phyloP scores from a whole-genome alignment of 192 early-diverging fungal species.

The Bifiguratus adelaidae region DNA sequence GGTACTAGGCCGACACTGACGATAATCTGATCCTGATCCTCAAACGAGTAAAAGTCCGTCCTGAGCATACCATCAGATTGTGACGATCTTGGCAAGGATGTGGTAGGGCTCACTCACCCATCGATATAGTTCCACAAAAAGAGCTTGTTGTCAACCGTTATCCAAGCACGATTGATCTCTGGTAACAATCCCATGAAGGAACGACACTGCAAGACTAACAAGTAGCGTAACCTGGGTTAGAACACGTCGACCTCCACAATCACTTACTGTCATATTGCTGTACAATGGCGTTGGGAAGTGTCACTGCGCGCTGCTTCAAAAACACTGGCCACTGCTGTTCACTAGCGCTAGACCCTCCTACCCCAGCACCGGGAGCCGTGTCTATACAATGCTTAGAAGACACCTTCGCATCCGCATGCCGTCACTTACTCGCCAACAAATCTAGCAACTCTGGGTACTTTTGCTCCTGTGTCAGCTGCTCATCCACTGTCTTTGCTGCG shows the following conservation, averaged over 20 bases:
- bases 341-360: too few species aligned
- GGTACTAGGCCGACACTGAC: constrained; percentile 71
- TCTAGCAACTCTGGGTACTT: constrained; percentile 24
- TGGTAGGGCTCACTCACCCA: constrained; percentile 25
- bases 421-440: constrained; percentile 15
- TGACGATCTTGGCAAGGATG: not conserved
- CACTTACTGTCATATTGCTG: constrained; percentile 60
- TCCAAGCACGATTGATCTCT: constrained; percentile 85
- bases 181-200: constrained; percentile 87
- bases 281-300: constrained; percentile 67
- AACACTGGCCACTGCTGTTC: constrained; percentile 42
- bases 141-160: constrained; percentile 79
- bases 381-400: constrained; percentile 19
- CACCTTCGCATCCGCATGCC: not conserved
- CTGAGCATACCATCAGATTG: constrained; percentile 11
- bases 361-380: constrained; percentile 35
- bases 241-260: constrained; percentile 1
- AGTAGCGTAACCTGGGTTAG: not conserved
- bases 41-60: constrained; percentile 55
- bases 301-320: constrained; percentile 45
- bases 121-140: constrained; percentile 90
- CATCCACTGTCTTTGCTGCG: constrained; percentile 28
- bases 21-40: constrained; percentile 87
- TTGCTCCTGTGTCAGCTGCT: constrained; percentile 19
- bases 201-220: not conserved